phyloP scores from a whole-genome alignment of 257 asterid genomes.

The Solanum peruvianum region DNA sequence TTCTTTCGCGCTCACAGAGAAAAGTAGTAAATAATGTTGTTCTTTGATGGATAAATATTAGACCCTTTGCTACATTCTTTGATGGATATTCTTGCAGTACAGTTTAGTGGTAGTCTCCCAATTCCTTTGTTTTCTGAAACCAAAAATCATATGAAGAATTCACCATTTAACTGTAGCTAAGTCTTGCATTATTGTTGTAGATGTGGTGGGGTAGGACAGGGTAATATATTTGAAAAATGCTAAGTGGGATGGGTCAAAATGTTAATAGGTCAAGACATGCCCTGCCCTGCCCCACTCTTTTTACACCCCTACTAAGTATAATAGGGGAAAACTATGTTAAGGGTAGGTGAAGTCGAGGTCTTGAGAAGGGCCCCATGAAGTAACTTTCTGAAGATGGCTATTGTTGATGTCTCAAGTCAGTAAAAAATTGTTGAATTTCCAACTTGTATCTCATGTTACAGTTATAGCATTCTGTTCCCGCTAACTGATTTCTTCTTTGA shows the following conservation, averaged over 20 bases:
- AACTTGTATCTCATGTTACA: background rate
- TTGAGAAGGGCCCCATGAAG: background rate
- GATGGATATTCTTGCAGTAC: background rate
- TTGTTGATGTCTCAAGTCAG: constrained; percentile 4
- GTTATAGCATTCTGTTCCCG: background rate
- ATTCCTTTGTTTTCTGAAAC: background rate
- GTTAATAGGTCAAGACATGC: background rate
- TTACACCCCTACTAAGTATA: background rate
- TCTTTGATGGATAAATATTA: background rate
- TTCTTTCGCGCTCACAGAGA: background rate
- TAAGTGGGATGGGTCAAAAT: background rate
- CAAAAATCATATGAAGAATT: background rate
- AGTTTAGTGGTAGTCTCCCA: background rate
- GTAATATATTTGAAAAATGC: background rate
- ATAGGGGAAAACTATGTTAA: background rate
- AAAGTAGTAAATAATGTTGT: background rate
- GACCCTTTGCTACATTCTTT: background rate
- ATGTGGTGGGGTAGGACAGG: background rate
- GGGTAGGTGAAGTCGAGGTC: background rate
- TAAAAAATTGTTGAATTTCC: background rate
- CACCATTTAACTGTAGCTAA: background rate
- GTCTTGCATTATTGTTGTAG: background rate
- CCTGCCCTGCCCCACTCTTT: background rate
- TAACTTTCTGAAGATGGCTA: background rate
- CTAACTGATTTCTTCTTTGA: constrained; percentile 7